These are phyloP conservation scores for Protomyces macrosporus DNA, from an alignment of 1,139 yeast genomes.

Conservation along the genomic window DNA sequence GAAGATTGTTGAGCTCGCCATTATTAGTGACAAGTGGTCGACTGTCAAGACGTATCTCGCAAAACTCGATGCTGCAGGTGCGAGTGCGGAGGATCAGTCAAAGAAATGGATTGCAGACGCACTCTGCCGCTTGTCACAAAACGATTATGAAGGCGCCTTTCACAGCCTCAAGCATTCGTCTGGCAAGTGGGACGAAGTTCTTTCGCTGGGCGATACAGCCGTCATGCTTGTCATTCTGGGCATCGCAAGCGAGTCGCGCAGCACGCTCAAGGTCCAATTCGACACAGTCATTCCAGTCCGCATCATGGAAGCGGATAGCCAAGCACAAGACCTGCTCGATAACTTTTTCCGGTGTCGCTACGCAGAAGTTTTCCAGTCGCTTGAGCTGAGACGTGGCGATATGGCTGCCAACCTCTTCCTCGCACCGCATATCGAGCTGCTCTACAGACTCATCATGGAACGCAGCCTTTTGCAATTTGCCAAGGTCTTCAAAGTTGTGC, in stretches of 20 bases:
- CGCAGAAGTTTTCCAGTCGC: constrained; percentile 22
- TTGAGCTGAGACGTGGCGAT: constrained; percentile 27
- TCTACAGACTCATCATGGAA: constrained; percentile 30
- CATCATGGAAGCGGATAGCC: constrained; percentile 30
- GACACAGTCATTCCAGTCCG: constrained; percentile 21
- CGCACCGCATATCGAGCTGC: constrained; percentile 27
- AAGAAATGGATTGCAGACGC: constrained; percentile 2
- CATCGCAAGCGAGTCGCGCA: constrained; percentile 30
- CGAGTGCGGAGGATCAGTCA: background rate
- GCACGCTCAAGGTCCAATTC: constrained; percentile 24
- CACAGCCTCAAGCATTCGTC: background rate
- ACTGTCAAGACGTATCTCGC: constrained; percentile 29
- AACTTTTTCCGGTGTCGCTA: constrained; percentile 30
- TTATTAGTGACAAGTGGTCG: constrained; percentile 28
- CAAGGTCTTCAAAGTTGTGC: constrained; percentile 31
- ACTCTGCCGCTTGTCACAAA: constrained; percentile 3
- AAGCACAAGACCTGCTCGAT: constrained; percentile 27
- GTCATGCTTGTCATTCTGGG: constrained; percentile 28
- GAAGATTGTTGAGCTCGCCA: constrained; percentile 29
- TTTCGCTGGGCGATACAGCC: constrained; percentile 31
- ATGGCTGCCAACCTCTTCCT: constrained; percentile 32
- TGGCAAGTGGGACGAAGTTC: constrained; percentile 2
- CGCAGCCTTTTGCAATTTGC: constrained; percentile 31
- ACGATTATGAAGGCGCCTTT: constrained; percentile 24
- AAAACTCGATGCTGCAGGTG: constrained; percentile 21